Evolutionary conservation across 176 grass and related monocot genomes (phyloP), one percentile per base, ranked within the genome.

Genomic region (Alloteropsis semialata): DNA sequence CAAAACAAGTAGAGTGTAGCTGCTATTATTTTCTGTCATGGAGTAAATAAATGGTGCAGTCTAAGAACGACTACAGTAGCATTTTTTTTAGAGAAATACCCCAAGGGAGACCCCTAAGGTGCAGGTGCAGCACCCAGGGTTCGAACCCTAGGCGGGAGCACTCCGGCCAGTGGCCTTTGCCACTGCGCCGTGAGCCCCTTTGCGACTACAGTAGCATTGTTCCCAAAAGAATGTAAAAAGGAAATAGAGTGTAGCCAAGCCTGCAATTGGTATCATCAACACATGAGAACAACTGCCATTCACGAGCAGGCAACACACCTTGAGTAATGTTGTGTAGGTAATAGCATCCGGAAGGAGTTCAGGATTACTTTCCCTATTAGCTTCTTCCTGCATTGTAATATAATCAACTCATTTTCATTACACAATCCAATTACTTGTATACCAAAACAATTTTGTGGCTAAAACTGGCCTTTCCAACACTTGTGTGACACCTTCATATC

Each of bases 401-500:
- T 44, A 55, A 89, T 58, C 75, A 92, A 84, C 38, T 82, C 56
- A 81, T 87, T 69, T 86, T 72, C 50, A 81, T 75, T 72, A 84
- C 59, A 86, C 5, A 11, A 48, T 9, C 17, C 51, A 87, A 65
- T 28, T 77, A 77, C 11, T 70, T 57, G 27, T 77, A 58, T 64
- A 80, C 44, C 53, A 86, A 85, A 86, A 49, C 34, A 88, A 72
- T 38, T 78, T 73, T 88, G 76, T 86, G 82, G 69, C 83, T 92
- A 86, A 91, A 98, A 98, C 90, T 98, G 88, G 92, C 92, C 92
- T 95, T 95, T 87, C 69, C 80, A 86, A 90, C 84, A 95, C 84
- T 93, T 91, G 92, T 86, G 88, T 68, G 90, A 91, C 81, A 98
- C 92, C 95, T 98, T 98, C 95, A 98, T 95, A 89, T 98, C 95